Base-by-base conservation (phyloP, 1,284 basidiomycete species). In the Coriolopsis trogii region DNA sequence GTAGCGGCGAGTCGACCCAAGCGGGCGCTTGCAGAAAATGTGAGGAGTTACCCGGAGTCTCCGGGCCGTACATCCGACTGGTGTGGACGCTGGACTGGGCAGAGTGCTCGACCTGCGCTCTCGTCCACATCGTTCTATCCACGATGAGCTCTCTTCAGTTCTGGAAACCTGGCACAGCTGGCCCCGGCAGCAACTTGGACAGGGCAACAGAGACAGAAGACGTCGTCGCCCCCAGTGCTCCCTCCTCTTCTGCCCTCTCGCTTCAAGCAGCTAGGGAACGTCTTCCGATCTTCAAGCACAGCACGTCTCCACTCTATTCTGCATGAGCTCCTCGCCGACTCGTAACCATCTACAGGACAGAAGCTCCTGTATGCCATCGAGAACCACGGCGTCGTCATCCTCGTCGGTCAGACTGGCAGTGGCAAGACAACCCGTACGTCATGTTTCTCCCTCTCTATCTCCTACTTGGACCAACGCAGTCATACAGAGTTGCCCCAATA, bases 341-440 rank as follows among this genome's bases (percentile, higher is more conserved):
- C 5, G 25, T 46, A 8, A 36, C 34, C 13, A 16, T 33, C 13
- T 16, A 7, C 55, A 93, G 91, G 85, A 45, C 77, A 89, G 36
- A 84, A 86, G 55, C 75, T 98, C 12, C 71, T 98, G 3, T 91
- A 93, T 66, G 87, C 87, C 52, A 73, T 98, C 16, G 95, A 98
- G 73, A 84, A 80, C 41, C 82, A 89, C 67, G 87, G 87, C 1
- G 89, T 95, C 2, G 79, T 88, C 3, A 93, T 99, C 46, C 85
- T 96, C 5, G 90, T 98, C 20, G 95, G 94, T 10, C 94, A 98
- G 67, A 99, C 96, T 0, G 97, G 96, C 4, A 97, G 92, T 52
- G 96, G 97, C 51, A 99, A 99, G 74, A 97, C 95, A 9, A 98
- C 95, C 56, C 94, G 93, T 95, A 61, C 68, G 87, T 78, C 26